Percentiles rank a stretch among this genome's conserved stretches.
phyloP scores from a whole-genome alignment of 495 filamentous ascomycete species.

The Aeminium ludgeri region DNA sequence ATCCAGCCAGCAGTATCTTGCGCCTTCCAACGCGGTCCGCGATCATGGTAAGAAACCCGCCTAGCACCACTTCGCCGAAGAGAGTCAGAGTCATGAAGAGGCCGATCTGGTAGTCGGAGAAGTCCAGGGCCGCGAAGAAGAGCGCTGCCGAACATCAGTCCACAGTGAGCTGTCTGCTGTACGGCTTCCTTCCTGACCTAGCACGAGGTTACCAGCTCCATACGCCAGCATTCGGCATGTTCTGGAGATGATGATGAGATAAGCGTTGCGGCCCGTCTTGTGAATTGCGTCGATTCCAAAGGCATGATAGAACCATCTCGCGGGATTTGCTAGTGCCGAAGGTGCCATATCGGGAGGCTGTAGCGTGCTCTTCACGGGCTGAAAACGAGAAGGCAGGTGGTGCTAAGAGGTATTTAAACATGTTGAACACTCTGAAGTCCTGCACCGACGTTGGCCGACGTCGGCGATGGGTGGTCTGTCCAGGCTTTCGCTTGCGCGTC shows the following conservation, averaged over 20 bases:
- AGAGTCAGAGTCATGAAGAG: slow-evolving; percentile 67
- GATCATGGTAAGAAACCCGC: slow-evolving; percentile 55
- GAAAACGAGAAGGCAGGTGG: too few relatives aligned
- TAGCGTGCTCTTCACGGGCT: too few relatives aligned
- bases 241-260: slow-evolving; percentile 39
- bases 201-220: slow-evolving; percentile 55
- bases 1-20: slow-evolving; percentile 50
- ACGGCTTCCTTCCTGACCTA: slow-evolving; percentile 20
- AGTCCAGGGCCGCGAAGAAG: slow-evolving; percentile 46
- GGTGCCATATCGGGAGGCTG: too few relatives aligned
- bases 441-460: too few relatives aligned
- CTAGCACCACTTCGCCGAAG: slow-evolving; percentile 62
- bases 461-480: too few relatives aligned
- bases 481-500: too few relatives aligned
- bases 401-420: too few relatives aligned
- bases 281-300: slow-evolving; percentile 15
- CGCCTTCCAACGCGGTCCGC: slow-evolving; percentile 60
- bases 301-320: slow-evolving; percentile 14
- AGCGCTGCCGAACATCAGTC: slow-evolving; percentile 27
- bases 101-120: slow-evolving; percentile 57
- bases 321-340: not conserved
- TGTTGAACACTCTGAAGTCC: too few relatives aligned
- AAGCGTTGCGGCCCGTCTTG: slow-evolving; percentile 15
- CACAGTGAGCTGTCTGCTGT: not conserved
- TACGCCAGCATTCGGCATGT: slow-evolving; percentile 70